These are phyloP conservation scores for Scleroderma bovista DNA, from an alignment of 768 basidiomycete genomes.

Conservation along the genomic window DNA sequence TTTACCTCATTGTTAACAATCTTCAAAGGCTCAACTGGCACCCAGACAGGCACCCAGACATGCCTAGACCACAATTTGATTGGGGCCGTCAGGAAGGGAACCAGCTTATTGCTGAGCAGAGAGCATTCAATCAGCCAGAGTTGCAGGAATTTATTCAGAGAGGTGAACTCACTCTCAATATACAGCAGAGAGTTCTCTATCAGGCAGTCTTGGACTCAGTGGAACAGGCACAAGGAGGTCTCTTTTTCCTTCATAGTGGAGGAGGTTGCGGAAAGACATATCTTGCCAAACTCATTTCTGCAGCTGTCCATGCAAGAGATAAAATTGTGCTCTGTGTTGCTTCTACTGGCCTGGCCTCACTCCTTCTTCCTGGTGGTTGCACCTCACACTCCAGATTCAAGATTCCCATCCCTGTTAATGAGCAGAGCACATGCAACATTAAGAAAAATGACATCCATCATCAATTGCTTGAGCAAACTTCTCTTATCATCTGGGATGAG, in stretches of 20 bases:
- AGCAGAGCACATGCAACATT: conserved; percentile 24
- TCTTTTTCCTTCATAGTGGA: conserved; percentile 39
- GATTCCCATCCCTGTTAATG: conserved; percentile 35
- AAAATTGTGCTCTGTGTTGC: conserved; percentile 41
- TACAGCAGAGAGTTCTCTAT: conserved; percentile 24
- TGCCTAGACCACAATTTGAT: conserved; percentile 11
- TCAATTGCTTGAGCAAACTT: conserved; percentile 26
- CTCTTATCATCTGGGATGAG: conserved; percentile 42
- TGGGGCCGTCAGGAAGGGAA: conserved; percentile 15
- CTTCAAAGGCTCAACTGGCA: conserved; percentile 6
- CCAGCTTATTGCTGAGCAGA: conserved; percentile 9
- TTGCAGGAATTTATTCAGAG: conserved; percentile 5
- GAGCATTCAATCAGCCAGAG: conserved; percentile 1
- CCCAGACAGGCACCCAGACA: conserved; percentile 9
- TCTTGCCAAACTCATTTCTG: conserved; percentile 32
- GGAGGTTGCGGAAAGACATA: conserved; percentile 46
- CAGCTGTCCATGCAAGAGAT: conserved; percentile 19
- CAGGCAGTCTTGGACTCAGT: conserved; percentile 25
- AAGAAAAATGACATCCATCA: conserved; percentile 25
- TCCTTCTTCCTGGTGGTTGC: conserved; percentile 37
- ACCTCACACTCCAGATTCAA: conserved; percentile 47
- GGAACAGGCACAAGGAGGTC: conserved; percentile 6
- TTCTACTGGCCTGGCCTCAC: conserved; percentile 43
- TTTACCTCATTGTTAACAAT: conserved; percentile 32
- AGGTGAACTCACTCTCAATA: conserved; percentile 19